Evolutionary conservation across 163 green algal genomes (phyloP).

Genomic region (Prototheca cutis): DNA sequence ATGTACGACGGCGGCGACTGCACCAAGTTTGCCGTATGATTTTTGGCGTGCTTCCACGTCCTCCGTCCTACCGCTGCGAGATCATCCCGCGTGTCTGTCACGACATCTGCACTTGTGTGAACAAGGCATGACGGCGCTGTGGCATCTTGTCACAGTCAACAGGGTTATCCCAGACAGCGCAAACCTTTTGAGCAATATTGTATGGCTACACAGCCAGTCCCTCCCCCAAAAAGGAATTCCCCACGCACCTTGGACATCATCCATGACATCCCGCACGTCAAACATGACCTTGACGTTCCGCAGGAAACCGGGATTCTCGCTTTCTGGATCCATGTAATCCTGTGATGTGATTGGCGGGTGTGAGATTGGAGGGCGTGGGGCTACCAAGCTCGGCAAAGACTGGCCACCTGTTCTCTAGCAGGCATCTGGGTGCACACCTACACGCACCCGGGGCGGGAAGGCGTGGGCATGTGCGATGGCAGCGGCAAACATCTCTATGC

Average conservation of each 20-base stretch:
- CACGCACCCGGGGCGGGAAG: slow-evolving; percentile 60
- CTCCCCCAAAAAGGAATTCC: too few relatives aligned
- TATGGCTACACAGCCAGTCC: too few relatives aligned
- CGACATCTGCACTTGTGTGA: slow-evolving; percentile 22
- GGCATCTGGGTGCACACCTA: too few relatives aligned
- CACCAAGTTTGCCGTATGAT: background rate
- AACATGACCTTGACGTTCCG: slow-evolving; percentile 69
- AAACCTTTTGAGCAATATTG: too few relatives aligned
- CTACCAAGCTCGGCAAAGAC: too few relatives aligned
- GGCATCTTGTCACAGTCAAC: too few relatives aligned
- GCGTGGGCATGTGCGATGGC: slow-evolving; percentile 76
- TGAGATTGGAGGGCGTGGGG: too few relatives aligned
- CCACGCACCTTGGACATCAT: slow-evolving; percentile 44
- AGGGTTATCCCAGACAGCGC: too few relatives aligned
- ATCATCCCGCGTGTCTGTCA: slow-evolving; percentile 18
- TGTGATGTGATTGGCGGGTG: slow-evolving; percentile 21
- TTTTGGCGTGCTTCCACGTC: slow-evolving; percentile 1
- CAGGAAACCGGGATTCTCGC: slow-evolving; percentile 50
- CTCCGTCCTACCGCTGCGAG: background rate
- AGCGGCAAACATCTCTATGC: slow-evolving; percentile 95
- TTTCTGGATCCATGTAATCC: slow-evolving; percentile 66
- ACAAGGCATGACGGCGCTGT: too few relatives aligned
- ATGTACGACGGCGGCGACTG: slow-evolving; percentile 1
- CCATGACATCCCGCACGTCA: slow-evolving; percentile 53
- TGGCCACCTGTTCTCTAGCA: too few relatives aligned